Conservation (phyloP, 1,139 yeast genomes). For the Candida sanyaensis region DNA sequence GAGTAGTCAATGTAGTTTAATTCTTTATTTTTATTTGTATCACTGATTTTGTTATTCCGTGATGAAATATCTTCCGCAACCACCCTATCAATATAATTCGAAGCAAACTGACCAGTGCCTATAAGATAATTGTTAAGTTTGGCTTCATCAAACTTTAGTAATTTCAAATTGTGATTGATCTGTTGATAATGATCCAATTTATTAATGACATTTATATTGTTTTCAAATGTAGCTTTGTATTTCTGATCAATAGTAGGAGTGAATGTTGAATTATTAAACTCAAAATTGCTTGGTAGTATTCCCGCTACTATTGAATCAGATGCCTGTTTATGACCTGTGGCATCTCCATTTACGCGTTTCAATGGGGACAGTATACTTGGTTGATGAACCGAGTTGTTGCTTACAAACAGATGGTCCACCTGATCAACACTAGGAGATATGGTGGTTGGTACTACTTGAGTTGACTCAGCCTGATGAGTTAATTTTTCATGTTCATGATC, state of each 20-base stretch:
- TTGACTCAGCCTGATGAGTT: background rate
- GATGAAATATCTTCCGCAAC: conserved; percentile 38
- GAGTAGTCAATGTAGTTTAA: conserved; percentile 16
- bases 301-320: conserved; percentile 10
- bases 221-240: conserved; percentile 23
- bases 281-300: conserved; percentile 8
- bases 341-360: background rate
- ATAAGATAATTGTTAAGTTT: conserved; percentile 26
- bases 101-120: conserved; percentile 28
- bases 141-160: conserved; percentile 30
- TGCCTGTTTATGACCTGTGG: background rate
- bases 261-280: background rate
- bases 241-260: conserved; percentile 11
- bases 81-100: conserved; percentile 37
- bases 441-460: background rate
- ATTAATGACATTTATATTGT: conserved; percentile 26
- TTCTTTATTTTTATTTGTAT: conserved; percentile 19
- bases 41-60: conserved; percentile 19
- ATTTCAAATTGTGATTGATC: conserved; percentile 27
- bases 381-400: background rate
- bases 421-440: background rate
- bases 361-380: conserved; percentile 1
- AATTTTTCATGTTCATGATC: background rate
- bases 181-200: conserved; percentile 31
- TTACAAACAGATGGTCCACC: background rate